Evolutionary conservation across 352 stramenopile species (phyloP).

Genomic region (Globisporangium takayamanum): DNA sequence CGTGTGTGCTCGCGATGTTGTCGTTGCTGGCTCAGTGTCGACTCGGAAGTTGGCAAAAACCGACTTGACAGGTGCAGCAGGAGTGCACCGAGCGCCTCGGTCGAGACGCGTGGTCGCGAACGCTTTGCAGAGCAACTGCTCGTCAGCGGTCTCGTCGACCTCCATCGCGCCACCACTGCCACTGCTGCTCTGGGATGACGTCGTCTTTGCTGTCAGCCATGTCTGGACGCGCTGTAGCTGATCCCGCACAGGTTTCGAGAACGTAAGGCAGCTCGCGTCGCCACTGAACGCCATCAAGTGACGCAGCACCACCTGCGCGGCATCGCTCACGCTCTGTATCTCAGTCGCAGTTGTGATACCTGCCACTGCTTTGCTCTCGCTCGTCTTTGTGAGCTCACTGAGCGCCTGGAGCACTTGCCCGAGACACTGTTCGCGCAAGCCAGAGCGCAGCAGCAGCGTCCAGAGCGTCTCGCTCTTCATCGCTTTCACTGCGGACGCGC

Average conservation of each 20-base stretch:
- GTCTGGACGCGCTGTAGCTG: constrained; percentile 19
- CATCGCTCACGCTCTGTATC: constrained; percentile 1
- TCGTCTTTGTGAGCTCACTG: constrained; percentile 25
- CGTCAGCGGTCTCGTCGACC: constrained; percentile 22
- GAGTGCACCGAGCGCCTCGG: background rate
- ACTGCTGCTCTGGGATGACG: background rate
- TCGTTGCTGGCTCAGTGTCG: background rate
- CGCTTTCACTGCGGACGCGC: constrained; percentile 38
- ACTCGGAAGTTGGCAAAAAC: constrained; percentile 4
- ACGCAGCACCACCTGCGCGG: background rate
- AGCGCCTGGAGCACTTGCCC: constrained; percentile 25
- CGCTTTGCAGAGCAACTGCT: constrained; percentile 31
- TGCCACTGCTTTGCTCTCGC: constrained; percentile 34
- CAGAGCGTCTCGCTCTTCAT: constrained; percentile 55
- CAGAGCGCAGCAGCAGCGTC: constrained; percentile 46
- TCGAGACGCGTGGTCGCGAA: constrained; percentile 22
- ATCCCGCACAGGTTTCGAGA: constrained; percentile 10
- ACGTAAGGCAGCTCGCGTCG: constrained; percentile 8
- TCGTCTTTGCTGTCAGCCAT: constrained; percentile 23
- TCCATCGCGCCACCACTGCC: constrained; percentile 13
- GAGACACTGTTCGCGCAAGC: constrained; percentile 35
- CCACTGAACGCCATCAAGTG: constrained; percentile 8
- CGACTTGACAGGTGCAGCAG: constrained; percentile 8
- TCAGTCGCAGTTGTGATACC: constrained; percentile 22
- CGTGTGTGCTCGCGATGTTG: background rate